Conservation (phyloP, 2,329 filamentous ascomycete species). For the Teratosphaeria pseudoeucalypti region DNA sequence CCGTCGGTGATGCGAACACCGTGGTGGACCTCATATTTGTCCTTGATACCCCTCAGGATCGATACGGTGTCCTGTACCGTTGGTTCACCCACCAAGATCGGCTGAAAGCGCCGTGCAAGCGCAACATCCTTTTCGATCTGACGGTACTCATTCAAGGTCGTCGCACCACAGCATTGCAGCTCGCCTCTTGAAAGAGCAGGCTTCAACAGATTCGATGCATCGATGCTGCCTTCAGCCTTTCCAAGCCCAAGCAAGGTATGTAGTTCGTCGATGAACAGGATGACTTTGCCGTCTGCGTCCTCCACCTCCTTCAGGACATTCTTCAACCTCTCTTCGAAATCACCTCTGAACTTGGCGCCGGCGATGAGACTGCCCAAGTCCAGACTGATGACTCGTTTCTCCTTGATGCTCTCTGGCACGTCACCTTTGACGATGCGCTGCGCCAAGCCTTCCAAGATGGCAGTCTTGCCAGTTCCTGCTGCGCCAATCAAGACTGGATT, state of each 20-base stretch:
- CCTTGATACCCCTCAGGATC: conserved; percentile 91
- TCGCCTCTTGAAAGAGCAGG: conserved; percentile 87
- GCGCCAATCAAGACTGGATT: conserved; percentile 90
- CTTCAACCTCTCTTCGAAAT: conserved; percentile 92
- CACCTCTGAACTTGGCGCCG: conserved; percentile 87
- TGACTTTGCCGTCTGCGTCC: conserved; percentile 77
- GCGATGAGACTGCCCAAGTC: conserved; percentile 91
- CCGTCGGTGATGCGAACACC: conserved; percentile 90
- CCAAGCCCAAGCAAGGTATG: conserved; percentile 86
- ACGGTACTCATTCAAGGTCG: conserved; percentile 84
- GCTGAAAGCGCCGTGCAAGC: conserved; percentile 83
- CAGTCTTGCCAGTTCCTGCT: conserved; percentile 88
- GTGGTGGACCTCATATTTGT: conserved; percentile 94
- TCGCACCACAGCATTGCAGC: conserved; percentile 89
- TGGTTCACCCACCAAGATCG: conserved; percentile 86
- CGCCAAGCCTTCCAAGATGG: conserved; percentile 81
- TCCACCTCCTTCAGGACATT: conserved; percentile 84
- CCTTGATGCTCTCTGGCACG: conserved; percentile 90
- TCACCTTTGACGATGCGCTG: conserved; percentile 84
- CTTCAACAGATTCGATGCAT: conserved; percentile 90
- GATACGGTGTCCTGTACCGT: conserved; percentile 87
- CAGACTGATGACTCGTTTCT: conserved; percentile 78
- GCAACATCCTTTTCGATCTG: conserved; percentile 94
- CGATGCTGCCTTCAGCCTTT: conserved; percentile 91
- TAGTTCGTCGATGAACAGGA: conserved; percentile 90